Evolutionary conservation across 306 rosid species (phyloP).

Genomic region (Medicago truncatula): MtrunA17r5.0-ANR NC_053047.1:37687001-37687500

Average conservation of each 20-base stretch:
- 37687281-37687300: neutral
- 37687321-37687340: neutral
- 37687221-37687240: neutral
- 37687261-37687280: neutral
- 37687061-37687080: neutral
- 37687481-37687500: too few relatives aligned
- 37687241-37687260: neutral
- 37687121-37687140: neutral
- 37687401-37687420: neutral
- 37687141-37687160: neutral
- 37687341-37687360: neutral
- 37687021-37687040: neutral
- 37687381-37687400: neutral
- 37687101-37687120: neutral
- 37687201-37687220: constrained; percentile 30
- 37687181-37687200: too few relatives aligned
- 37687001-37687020: neutral
- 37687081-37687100: neutral
- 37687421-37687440: too few relatives aligned
- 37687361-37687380: neutral
- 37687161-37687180: too few relatives aligned
- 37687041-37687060: neutral
- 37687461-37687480: neutral
- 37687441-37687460: neutral
- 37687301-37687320: neutral